These are phyloP conservation scores for Pseudocercospora crystallina DNA, from an alignment of 2,329 filamentous ascomycete genomes.

Conservation along the genomic window DNA sequence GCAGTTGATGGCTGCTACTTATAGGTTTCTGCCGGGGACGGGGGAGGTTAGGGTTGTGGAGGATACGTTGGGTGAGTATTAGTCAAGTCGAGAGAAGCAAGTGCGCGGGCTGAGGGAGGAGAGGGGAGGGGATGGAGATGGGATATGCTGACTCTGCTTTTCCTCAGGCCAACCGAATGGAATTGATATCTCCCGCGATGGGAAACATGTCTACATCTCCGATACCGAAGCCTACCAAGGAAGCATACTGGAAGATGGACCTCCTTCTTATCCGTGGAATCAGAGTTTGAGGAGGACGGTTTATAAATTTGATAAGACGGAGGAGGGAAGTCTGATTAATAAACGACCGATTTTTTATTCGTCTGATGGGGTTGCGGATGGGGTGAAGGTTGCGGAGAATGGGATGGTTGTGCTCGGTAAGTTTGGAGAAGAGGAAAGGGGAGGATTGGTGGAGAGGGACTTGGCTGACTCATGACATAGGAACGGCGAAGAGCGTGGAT, in stretches of 20 bases:
- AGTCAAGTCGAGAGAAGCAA: no score
- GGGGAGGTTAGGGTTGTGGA: slow-evolving; percentile 44
- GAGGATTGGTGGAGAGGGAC: no score
- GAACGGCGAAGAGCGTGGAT: slow-evolving; percentile 42
- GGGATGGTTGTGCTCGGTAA: background rate
- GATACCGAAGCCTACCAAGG: slow-evolving; percentile 37
- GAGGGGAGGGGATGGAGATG: no score
- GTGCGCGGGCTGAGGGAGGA: no score
- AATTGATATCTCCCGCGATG: slow-evolving; percentile 46
- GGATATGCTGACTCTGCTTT: no score
- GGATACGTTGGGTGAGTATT: slow-evolving; percentile 41
- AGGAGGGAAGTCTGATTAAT: slow-evolving; percentile 15
- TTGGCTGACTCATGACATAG: slow-evolving; percentile 35
- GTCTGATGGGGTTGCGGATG: background rate
- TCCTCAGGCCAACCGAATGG: slow-evolving; percentile 49
- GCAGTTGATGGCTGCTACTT: slow-evolving; percentile 29
- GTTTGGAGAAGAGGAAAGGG: no score
- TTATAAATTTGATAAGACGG: slow-evolving; percentile 19
- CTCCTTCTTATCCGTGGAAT: slow-evolving; percentile 9
- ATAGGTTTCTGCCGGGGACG: slow-evolving; percentile 44
- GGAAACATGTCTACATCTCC: slow-evolving; percentile 46
- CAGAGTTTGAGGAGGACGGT: slow-evolving; percentile 14
- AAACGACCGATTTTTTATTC: slow-evolving; percentile 8
- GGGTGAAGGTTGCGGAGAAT: background rate
- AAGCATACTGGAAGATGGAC: background rate